Percentiles rank a stretch among this genome's conserved stretches.
These are phyloP conservation scores for Nakataea oryzae DNA, from an alignment of 2,329 filamentous ascomycete genomes.

Conservation along the genomic window DNA sequence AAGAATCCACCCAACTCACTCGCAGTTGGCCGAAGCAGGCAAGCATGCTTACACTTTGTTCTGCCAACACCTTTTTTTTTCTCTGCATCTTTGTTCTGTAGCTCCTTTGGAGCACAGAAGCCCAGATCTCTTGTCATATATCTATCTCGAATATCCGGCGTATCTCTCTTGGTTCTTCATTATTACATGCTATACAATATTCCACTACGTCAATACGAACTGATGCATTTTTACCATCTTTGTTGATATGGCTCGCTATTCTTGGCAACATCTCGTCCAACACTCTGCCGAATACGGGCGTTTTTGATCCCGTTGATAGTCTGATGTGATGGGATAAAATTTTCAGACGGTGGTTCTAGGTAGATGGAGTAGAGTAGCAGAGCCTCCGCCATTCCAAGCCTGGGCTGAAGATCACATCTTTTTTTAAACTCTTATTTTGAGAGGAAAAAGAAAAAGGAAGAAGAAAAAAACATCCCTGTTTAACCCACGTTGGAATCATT, in stretches of 20 bases:
- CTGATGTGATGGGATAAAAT: neutral
- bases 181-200: neutral
- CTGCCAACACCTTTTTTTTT: neutral
- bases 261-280: neutral
- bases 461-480: neutral
- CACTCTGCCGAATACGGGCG: too few species aligned
- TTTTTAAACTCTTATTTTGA: neutral
- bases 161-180: neutral
- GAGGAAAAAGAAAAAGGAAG: neutral
- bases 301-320: neutral
- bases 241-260: neutral
- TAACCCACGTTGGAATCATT: neutral
- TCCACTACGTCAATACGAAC: neutral
- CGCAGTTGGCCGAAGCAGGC: too few species aligned
- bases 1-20: neutral
- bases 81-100: neutral
- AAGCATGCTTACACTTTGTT: neutral
- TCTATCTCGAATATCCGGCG: neutral
- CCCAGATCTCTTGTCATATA: neutral
- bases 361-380: neutral
- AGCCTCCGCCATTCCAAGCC: neutral
- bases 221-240: neutral
- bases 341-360: neutral
- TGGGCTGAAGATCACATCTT: neutral
- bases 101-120: neutral